Evolutionary conservation across 2,329 filamentous ascomycete species (phyloP), one percentile per base, ranked within the genome.

Genomic region (Cladosporium austrohemisphaericum): DNA sequence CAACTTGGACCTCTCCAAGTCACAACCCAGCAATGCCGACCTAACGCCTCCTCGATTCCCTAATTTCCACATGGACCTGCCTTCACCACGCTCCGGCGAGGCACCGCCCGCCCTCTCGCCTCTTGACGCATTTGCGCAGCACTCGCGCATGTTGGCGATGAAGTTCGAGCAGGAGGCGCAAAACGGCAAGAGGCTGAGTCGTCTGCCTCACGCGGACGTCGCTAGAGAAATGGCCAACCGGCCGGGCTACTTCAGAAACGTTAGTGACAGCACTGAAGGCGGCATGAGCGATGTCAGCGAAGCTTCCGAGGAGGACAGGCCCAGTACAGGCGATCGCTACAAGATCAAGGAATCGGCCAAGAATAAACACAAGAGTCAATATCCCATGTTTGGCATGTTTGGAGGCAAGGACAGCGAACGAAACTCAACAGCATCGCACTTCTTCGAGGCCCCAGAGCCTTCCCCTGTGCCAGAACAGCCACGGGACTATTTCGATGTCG

Each of bases 111-210:
- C 93, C 45, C 77, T 97, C 50, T 97, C 93, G 6, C 93, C 93
- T 9, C 79, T 98, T 56, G 93, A 98, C 76, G 92, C 92, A 40
- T 94, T 98, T 65, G 92, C 92, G 18, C 78, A 92, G 54, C 92
- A 97, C 65, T 94, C 91, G 60, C 85, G 92, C 51, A 73, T 94
- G 60, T 79, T 98, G 44, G 90, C 90, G 31, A 87, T 83, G 70
- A 86, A 95, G 69, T 81, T 98, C 53, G 85, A 95, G 67, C 85
- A 93, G 55, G 79, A 81, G 62, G 69, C 71, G 52, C 83, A 80
- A 63, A 79, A 80, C 54, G 90, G 88, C 41, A 82, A 84, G 56
- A 81, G 91, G 51, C 80, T 96, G 70, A 96, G 91, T 70, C 81
- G 92, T 33, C 73, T 97, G 35, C 88, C 91, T 3, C 89, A 90